These are phyloP conservation scores for Beauveria asiatica DNA, from an alignment of 2,329 filamentous ascomycete species.

Conservation along the genomic window DNA sequence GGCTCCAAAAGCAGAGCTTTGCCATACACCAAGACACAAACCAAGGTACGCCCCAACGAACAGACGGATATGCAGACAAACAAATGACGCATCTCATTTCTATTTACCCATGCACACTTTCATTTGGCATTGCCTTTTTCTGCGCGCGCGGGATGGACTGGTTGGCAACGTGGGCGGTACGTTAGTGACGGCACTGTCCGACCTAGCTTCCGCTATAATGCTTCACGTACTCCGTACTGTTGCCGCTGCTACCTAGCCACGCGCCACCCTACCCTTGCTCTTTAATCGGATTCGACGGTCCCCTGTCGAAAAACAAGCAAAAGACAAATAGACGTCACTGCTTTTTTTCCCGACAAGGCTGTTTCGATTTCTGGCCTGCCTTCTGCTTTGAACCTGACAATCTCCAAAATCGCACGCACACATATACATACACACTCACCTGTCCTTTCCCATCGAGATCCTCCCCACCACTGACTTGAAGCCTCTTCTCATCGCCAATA, in stretches of 20 bases:
- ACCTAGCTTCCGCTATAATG: not conserved
- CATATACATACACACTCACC: not conserved
- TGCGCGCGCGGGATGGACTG: not conserved
- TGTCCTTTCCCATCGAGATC: not conserved
- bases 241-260: not conserved
- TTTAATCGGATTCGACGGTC: not conserved
- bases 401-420: not conserved
- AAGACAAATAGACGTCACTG: not conserved
- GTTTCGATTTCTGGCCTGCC: not conserved
- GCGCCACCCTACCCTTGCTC: not conserved
- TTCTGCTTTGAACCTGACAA: not conserved
- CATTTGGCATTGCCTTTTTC: not conserved
- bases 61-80: not conserved
- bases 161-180: not conserved
- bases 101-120: not conserved
- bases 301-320: conserved; percentile 5
- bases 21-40: conserved; percentile 25
- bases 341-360: not conserved
- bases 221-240: not conserved
- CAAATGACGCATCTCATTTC: not conserved
- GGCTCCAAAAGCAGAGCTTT: conserved; percentile 26
- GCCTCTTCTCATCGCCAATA: conserved; percentile 6
- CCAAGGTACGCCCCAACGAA: conserved; percentile 12
- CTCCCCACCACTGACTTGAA: conserved; percentile 1
- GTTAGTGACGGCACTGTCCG: conserved; percentile 1